A percentile compares a stretch with the other conserved stretches of the same genome.
These are phyloP conservation scores for Teratosphaeria zuluensis DNA, from an alignment of 2,329 filamentous ascomycete species.

Conservation along the genomic window DNA sequence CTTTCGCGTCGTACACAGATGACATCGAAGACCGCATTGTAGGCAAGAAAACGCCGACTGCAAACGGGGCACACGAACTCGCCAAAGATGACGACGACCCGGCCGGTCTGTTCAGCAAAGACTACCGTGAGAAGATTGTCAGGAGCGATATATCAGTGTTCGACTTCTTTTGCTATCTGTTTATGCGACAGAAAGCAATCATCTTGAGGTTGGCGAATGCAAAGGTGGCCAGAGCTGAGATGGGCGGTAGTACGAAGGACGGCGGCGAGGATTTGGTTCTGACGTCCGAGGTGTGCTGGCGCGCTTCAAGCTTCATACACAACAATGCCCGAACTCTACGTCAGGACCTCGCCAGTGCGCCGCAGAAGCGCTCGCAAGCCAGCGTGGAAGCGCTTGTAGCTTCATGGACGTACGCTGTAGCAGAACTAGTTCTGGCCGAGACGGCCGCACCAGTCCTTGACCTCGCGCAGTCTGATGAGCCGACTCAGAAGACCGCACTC, in stretches of 20 bases:
- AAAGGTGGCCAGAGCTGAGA: conserved; percentile 32
- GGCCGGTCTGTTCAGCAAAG: conserved; percentile 44
- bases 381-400: conserved; percentile 65
- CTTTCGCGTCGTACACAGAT: conserved; percentile 62
- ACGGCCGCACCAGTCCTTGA: conserved; percentile 36
- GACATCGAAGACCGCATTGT: conserved; percentile 43
- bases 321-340: conserved; percentile 70
- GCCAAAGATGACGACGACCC: conserved; percentile 5
- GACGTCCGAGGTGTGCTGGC: conserved; percentile 76
- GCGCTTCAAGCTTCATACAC: conserved; percentile 75
- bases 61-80: conserved; percentile 11
- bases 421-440: conserved; percentile 67
- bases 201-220: conserved; percentile 72
- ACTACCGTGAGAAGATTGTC: conserved; percentile 84
- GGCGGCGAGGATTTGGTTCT: conserved; percentile 60
- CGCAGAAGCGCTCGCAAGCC: conserved; percentile 16
- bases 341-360: conserved; percentile 55
- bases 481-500: not conserved
- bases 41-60: conserved; percentile 5
- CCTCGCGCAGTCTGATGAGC: conserved; percentile 6
- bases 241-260: conserved; percentile 25
- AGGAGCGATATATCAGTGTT: conserved; percentile 93
- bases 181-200: conserved; percentile 75
- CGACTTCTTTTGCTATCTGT: conserved; percentile 90
- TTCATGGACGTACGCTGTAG: conserved; percentile 68